Base-by-base conservation (phyloP, 768 basidiomycete species). In the Suillus hirtellus region DNA sequence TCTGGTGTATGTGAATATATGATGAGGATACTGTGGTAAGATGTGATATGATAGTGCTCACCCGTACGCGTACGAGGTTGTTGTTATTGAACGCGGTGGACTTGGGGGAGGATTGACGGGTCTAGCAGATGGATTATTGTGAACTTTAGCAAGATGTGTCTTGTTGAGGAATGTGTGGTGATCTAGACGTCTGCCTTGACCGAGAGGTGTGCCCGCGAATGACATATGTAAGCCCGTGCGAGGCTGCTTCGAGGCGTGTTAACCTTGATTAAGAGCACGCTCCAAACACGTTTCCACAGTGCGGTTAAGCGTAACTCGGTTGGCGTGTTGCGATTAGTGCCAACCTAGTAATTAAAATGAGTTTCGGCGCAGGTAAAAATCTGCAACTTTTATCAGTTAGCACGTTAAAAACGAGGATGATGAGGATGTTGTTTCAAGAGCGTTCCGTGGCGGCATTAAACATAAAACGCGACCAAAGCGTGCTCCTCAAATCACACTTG, bases 101-200 rank as follows among this genome's bases (percentile, higher is more conserved):
- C 74, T 75, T 37, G 76, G 75, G 21, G 74, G 76, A 27, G 74
- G 73, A 61, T 70, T 24, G 34, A 68, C 53, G 0, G 68, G 66
- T 60, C 75, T 73, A 67, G 40, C 69, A 70, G 52, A 68, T 70
- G 44, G 63, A 19, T 58, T 66, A 66, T 67, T 67, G 31, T 77
- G 76, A 67, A 72, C 74, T 58, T 72, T 63, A 76, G 76, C 80
- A 59, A 64, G 63, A 55, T 70, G 42, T 14, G 68, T 73, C 71
- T 89, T 90, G 64, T 86, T 87, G 74, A 91, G 85, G 72, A 93
- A 92, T 59, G 89, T 82, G 74, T 81, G 80, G 75, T 89, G 90
- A 84, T 92, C 90, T 74, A 92, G 86, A 80, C 91, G 88, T 84
- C 90, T 89, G 81, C 87, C 89, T 86, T 91, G 88, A 78, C 88